A percentile compares a stretch with the other conserved stretches of the same genome.
These are phyloP conservation scores for Aethionema arabicum DNA, from an alignment of 345 rosid genomes.

Conservation along the genomic window DNA sequence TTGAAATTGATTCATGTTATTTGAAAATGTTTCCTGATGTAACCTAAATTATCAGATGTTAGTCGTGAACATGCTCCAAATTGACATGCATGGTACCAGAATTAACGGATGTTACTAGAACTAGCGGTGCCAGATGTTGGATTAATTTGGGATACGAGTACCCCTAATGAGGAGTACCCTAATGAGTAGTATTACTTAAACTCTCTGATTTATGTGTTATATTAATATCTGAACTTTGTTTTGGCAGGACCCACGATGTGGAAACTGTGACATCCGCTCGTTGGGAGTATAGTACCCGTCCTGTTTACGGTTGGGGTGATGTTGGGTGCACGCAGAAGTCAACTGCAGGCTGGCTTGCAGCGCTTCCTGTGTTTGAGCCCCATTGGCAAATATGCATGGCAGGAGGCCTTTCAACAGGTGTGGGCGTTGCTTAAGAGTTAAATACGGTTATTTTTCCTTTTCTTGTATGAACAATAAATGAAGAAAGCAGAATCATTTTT, in stretches of 20 bases:
- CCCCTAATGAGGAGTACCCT: not conserved
- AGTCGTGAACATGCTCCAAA: not conserved
- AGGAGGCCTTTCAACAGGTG: slow-evolving; percentile 95
- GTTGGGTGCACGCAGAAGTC: slow-evolving; percentile 77
- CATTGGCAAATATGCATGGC: slow-evolving; percentile 99
- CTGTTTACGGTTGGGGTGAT: slow-evolving; percentile 93
- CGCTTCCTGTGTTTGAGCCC: slow-evolving; percentile 95
- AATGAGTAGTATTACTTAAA: not conserved
- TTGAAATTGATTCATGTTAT: slow-evolving; percentile 9
- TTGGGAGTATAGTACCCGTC: slow-evolving; percentile 95
- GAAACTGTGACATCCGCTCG: slow-evolving; percentile 77
- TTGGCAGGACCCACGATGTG: slow-evolving; percentile 62
- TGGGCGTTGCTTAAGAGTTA: not conserved
- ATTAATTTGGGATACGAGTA: not conserved
- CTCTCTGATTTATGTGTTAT: not conserved
- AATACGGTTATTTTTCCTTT: not conserved
- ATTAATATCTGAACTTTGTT: slow-evolving; percentile 9
- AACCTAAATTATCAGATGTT: not conserved
- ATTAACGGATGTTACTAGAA: not conserved
- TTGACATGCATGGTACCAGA: not conserved
- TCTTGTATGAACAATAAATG: not conserved
- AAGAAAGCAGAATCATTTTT: not conserved
- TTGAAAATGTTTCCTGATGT: slow-evolving; percentile 7
- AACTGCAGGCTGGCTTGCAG: slow-evolving; percentile 98
- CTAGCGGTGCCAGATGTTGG: not conserved